Percentiles rank a stretch among this genome's conserved stretches.
Conservation (phyloP, 1,284 basidiomycete species). For the Polyporus tsugae region DNA sequence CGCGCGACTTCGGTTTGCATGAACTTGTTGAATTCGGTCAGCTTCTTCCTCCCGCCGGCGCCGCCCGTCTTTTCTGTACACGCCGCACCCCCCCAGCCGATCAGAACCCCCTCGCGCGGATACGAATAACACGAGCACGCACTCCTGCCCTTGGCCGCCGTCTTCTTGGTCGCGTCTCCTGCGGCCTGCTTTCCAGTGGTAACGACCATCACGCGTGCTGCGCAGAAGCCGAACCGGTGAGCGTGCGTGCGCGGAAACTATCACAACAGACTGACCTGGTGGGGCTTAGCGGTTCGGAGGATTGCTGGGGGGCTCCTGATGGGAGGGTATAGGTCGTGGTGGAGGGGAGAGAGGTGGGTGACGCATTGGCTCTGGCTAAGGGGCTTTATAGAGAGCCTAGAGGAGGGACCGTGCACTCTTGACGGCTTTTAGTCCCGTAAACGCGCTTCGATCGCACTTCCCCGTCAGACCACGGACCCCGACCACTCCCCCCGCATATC, state of each 20-base stretch:
- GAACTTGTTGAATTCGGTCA: slow-evolving; percentile 80
- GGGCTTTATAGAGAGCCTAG: slow-evolving; percentile 43
- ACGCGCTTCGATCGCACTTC: slow-evolving; percentile 41
- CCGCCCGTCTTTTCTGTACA: slow-evolving; percentile 47
- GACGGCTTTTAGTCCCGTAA: slow-evolving; percentile 40
- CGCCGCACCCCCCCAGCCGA: slow-evolving; percentile 26
- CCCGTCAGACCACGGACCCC: slow-evolving; percentile 37
- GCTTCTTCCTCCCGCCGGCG: slow-evolving; percentile 55
- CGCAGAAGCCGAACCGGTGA: slow-evolving; percentile 18
- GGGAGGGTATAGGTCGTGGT: slow-evolving; percentile 33
- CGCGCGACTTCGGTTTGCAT: slow-evolving; percentile 82
- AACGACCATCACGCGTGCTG: slow-evolving; percentile 35
- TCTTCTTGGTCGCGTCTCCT: slow-evolving; percentile 38
- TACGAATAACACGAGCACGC: slow-evolving; percentile 17
- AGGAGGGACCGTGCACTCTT: slow-evolving; percentile 36
- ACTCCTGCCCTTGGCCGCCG: slow-evolving; percentile 24
- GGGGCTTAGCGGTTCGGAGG: slow-evolving; percentile 23
- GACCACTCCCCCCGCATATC: slow-evolving; percentile 28
- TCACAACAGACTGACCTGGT: slow-evolving; percentile 27
- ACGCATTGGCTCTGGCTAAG: slow-evolving; percentile 38
- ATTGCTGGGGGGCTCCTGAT: slow-evolving; percentile 17
- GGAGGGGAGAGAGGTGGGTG: slow-evolving; percentile 38
- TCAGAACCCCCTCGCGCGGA: slow-evolving; percentile 19
- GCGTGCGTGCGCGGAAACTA: slow-evolving; percentile 13
- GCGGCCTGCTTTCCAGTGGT: slow-evolving; percentile 32